Evolutionary conservation across 768 basidiomycete genomes (phyloP), one percentile per base, ranked within the genome.

Genomic region (Leccinum arenicola): DNA sequence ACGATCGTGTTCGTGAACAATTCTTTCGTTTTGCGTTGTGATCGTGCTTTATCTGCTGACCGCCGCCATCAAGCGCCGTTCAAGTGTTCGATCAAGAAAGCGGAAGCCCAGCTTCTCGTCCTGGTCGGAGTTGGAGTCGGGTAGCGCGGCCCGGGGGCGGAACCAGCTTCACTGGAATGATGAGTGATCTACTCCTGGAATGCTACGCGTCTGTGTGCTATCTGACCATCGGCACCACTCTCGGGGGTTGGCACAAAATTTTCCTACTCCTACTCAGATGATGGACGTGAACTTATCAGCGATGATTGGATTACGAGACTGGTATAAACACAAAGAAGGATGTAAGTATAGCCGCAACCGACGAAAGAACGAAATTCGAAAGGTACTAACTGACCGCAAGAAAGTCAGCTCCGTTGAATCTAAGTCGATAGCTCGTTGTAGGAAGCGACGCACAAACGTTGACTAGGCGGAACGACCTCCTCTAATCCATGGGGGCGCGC

Each of bases 401-500:
- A 19, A 21, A 15, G 2, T 17, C 6, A 8, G 17, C 8, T 40
- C 3, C n/a, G n/a, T n/a, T 2, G 2, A 4, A 14, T 15, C 55
- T 57, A 52, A 21, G 29, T 38, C 1, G 52, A 27, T n/a, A 40
- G 43, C 21, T 61, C 61, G 14, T 33, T 47, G 3, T 33, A 47
- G 27, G 29, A 53, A 14, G 61, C 40, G 45, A 61, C 3, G 19
- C 61, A 54, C 21, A 61, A 27, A 33, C 43, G 58, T 5, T 60
- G 61, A 55, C 53, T 52, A 8, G 58, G 57, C 45, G 61, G 53
- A 7, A 60, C 10, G 27, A 38, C 1, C 27, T 59, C 58, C 21
- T 61, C 60, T 5, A 29, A 52, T 40, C 57, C 57, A 54, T 59
- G n/a, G 60, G 0, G 58, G 61, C 14, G 50, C 50, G 25, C 58